These are phyloP conservation scores for Picea mariana DNA, from an alignment of 83 land plant species.

Conservation along the genomic window DNA sequence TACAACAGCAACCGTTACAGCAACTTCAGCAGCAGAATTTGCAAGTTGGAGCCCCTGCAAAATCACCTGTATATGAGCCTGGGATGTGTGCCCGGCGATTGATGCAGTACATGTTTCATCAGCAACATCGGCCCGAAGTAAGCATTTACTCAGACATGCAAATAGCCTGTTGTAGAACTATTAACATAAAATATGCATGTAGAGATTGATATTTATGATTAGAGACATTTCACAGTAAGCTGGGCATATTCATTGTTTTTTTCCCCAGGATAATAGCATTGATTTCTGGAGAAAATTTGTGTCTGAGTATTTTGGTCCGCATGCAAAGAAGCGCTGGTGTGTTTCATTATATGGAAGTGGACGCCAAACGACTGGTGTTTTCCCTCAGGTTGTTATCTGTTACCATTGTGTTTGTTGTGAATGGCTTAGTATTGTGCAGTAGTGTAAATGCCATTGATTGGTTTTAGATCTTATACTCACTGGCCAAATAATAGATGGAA, in stretches of 20 bases:
- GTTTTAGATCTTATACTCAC: too few species aligned
- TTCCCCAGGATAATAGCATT: constrained; percentile 89
- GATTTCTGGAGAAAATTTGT: constrained; percentile 99
- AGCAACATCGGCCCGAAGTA: constrained; percentile 89
- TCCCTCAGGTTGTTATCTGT: constrained; percentile 84
- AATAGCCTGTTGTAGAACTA: not conserved
- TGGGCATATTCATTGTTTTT: not conserved
- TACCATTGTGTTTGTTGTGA: not conserved
- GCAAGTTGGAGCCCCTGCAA: constrained; percentile 55
- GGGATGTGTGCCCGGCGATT: constrained; percentile 91
- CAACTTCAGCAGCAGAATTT: constrained; percentile 60
- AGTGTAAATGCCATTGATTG: not conserved
- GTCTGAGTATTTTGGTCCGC: constrained; percentile 87
- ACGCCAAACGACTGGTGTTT: constrained; percentile 98
- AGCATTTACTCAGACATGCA: constrained; percentile 17
- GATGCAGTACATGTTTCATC: constrained; percentile 93
- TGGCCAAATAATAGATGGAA: too few species aligned
- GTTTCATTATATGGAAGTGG: constrained; percentile 98
- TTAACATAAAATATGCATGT: not conserved
- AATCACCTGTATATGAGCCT: constrained; percentile 73
- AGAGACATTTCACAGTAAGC: too few species aligned
- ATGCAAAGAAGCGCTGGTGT: constrained; percentile 99
- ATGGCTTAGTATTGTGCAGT: constrained; percentile 1
- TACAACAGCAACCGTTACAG: constrained; percentile 65
- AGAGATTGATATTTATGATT: too few species aligned